Base-by-base conservation (phyloP, 352 stramenopile species). In the Globisporangium paroecandrum region DNA sequence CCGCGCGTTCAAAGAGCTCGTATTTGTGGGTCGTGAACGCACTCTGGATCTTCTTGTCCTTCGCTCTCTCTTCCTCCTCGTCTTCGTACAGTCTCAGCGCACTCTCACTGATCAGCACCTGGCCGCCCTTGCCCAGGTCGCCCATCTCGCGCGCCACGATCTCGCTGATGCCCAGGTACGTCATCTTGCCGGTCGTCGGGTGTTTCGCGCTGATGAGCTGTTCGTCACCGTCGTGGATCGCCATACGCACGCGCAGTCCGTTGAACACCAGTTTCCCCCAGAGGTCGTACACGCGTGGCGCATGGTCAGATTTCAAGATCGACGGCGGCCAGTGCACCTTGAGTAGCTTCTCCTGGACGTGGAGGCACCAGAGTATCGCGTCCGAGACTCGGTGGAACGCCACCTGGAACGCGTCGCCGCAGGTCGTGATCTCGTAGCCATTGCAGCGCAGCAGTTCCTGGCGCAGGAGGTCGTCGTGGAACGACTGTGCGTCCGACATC, bases 401-500 rank as follows among this genome's bases (percentile, higher is more conserved):
- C 22, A 95, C 70, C 68, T 95, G 82, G 66, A 95, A 95, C 18
- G 87, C 81, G 64, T 94, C 87, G 18, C 87, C 87, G 12, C 68
- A 72, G 3, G 85, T 95, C 10, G 85, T 91, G 68, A 95, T 93
- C 68, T 95, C 87, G 72, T 95, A 95, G 49, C 85, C 85, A 38
- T 81, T 75, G 64, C 78, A 91, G 6, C 63, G 69, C 20, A 77
- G 65, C 34, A 94, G 64, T 55, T 89, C 70, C 25, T 76, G 62
- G 3, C 87, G 84, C 29, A 94, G 60, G 34, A 89, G 72, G 57
- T 90, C 80, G 60, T 95, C 87, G 65, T 95, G 87, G 12, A 91
- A 74, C 36, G 77, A 83, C 58, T 91, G 83, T 1, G 87, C 87
- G 32, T 88, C 75, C 3, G 75, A 69, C 83, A 95, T 93, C 0